A percentile compares a stretch with the other conserved stretches of the same genome.
These are phyloP conservation scores for Blepharisma stoltei DNA, from an alignment of 73 alveolate species.

Conservation along the genomic window DNA sequence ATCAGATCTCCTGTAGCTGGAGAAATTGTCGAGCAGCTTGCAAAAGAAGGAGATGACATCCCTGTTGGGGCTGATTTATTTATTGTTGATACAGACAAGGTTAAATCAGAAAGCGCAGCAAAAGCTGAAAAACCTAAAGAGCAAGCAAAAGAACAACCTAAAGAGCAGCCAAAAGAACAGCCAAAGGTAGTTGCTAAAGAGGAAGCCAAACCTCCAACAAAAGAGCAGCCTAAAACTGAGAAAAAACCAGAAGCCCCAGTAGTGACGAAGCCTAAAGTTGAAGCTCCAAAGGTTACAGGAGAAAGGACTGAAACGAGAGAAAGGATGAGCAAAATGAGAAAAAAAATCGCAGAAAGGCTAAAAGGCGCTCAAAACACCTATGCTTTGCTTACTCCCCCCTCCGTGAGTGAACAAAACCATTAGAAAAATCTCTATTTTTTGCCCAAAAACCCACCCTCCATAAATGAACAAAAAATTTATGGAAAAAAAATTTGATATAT, in stretches of 20 bases:
- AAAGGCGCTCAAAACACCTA: conserved; percentile 83
- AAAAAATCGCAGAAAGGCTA: conserved; percentile 70
- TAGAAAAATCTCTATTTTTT: too few relatives aligned
- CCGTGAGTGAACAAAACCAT: too few relatives aligned
- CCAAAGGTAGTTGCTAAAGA: conserved; percentile 7
- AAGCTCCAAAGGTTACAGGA: too few relatives aligned
- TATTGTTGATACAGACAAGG: neutral
- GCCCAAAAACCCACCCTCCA: too few relatives aligned
- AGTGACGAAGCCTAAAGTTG: too few relatives aligned
- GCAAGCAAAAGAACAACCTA: neutral
- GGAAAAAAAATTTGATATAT: too few relatives aligned
- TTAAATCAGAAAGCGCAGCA: neutral
- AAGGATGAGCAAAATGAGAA: conserved; percentile 76
- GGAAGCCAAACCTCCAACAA: neutral
- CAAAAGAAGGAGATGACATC: neutral
- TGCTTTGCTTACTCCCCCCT: too few relatives aligned
- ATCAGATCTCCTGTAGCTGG: neutral
- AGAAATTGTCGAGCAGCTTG: neutral
- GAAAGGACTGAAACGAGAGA: conserved; percentile 12
- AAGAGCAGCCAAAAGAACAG: neutral
- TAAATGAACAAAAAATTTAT: too few relatives aligned
- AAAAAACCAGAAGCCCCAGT: too few relatives aligned
- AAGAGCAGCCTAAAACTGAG: too few relatives aligned
- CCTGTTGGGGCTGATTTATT: neutral
- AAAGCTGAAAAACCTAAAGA: neutral